phyloP scores from a whole-genome alignment of 2,329 filamentous ascomycete species.

The Tolypocladium paradoxum region DNA sequence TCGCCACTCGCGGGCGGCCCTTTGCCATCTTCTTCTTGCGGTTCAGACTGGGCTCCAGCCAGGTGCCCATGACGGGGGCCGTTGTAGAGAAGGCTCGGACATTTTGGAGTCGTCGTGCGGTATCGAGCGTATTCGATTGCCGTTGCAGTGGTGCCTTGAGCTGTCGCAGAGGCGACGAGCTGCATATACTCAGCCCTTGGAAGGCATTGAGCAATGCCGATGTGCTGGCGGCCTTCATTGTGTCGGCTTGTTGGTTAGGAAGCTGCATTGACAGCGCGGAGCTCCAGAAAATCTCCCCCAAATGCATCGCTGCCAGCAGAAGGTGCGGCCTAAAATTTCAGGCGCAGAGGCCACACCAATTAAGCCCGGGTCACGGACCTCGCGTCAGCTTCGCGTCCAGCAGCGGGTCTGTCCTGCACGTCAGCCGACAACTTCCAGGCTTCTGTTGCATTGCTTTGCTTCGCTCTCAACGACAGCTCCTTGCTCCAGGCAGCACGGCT shows the following conservation, averaged over 20 bases:
- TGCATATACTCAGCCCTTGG: conserved; percentile 35
- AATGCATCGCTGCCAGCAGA: neutral
- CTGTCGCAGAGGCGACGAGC: conserved; percentile 28
- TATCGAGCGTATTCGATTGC: conserved; percentile 17
- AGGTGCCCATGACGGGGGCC: conserved; percentile 47
- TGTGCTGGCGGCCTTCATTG: conserved; percentile 35
- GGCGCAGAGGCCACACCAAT: conserved; percentile 12
- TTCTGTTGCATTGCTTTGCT: conserved; percentile 11
- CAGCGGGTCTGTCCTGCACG: conserved; percentile 19
- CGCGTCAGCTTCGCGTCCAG: conserved; percentile 35
- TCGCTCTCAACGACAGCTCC: conserved; percentile 1
- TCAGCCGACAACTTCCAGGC: conserved; percentile 19
- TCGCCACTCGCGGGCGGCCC: conserved; percentile 77
- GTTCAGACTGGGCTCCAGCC: conserved; percentile 69
- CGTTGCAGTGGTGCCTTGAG: conserved; percentile 20
- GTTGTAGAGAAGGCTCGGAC: conserved; percentile 65
- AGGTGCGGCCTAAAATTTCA: conserved; percentile 14
- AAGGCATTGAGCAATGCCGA: conserved; percentile 40
- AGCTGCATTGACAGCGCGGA: conserved; percentile 10
- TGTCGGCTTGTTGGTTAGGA: conserved; percentile 13
- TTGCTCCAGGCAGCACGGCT: conserved; percentile 11
- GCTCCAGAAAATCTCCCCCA: conserved; percentile 23
- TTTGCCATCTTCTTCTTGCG: conserved; percentile 86
- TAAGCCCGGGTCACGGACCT: conserved; percentile 27
- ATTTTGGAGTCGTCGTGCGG: conserved; percentile 30